Base-by-base conservation (phyloP, 441 rosid species). In the Gossypium davidsonii region DNA sequence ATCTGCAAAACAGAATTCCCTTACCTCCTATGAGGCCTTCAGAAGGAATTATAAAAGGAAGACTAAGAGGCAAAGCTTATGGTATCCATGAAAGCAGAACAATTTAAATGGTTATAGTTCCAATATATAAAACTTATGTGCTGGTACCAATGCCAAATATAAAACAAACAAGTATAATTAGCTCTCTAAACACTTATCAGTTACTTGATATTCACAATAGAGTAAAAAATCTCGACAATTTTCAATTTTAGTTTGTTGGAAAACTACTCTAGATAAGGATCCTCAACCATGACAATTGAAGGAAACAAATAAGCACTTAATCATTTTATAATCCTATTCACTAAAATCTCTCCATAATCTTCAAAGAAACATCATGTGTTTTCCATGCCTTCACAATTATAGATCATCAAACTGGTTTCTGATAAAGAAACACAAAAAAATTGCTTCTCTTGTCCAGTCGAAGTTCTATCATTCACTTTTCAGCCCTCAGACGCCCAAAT, bases 1-100 rank as follows among this genome's bases (percentile, higher is more conserved):
- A 87, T 90, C 98, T 93, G 91, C 67, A 72, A 79, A 83, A 83
- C 74, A 83, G 28, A 83, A 74, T 67, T 78, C 73, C 79, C 78
- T 70, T 73, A 79, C 78, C 81, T 73, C 76, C 70, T 78, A 64
- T 80, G 81, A 81, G 72, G 74, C 78, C 79, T 67, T 79, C 84
- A 78, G 77, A 79, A 78, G 79, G 82, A 83, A 78, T 78, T 67
- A 25, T 83, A 68, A 72, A 77, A 74, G 71, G 76, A 73, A 75
- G 46, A 75, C 79, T 79, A 82, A 76, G 84, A 77, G 62, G 80
- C 79, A 59, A 82, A 26, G 62, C 73, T 67, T 42, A 74, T 28
- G 72, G 72, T 28, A 28, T 51, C 60, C 46, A 68, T 51, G 37
- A 67, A 49, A 49, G 58, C 25, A 49, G 44, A 67, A 49, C 23